Evolutionary conservation across 2,329 filamentous ascomycete species (phyloP).

Genomic region (Tolypocladium capitatum): DNA sequence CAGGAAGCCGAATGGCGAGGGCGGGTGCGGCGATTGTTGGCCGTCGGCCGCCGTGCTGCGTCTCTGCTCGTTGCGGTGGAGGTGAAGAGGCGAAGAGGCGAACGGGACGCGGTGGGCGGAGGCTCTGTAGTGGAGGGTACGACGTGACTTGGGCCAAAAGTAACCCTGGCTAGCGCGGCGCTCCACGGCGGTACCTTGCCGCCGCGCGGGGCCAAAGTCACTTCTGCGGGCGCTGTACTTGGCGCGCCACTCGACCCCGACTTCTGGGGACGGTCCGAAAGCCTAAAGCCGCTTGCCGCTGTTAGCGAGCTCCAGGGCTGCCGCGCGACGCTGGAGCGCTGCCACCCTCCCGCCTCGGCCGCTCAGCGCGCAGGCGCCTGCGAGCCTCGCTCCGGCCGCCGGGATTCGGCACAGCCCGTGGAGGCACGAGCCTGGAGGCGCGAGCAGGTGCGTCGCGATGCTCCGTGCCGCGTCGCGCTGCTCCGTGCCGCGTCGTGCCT

Average conservation of each 20-base stretch:
- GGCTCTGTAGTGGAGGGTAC: neutral
- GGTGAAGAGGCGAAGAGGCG: neutral
- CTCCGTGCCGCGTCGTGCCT: too few species aligned
- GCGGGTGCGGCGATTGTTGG: neutral
- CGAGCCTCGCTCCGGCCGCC: too few species aligned
- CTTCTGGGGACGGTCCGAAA: neutral
- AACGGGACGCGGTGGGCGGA: neutral
- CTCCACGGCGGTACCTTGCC: neutral
- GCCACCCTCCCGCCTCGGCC: too few species aligned
- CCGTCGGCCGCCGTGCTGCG: neutral
- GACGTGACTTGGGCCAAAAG: neutral
- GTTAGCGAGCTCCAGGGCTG: neutral
- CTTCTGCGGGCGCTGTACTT: neutral
- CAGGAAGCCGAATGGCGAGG: neutral
- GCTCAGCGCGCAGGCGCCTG: too few species aligned
- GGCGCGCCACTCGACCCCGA: neutral
- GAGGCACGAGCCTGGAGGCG: too few species aligned
- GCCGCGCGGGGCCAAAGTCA: neutral
- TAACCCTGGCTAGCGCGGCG: neutral
- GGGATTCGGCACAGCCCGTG: too few species aligned
- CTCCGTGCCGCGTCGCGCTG: too few species aligned
- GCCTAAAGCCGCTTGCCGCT: neutral
- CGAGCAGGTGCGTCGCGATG: too few species aligned
- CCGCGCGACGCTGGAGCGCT: too few species aligned
- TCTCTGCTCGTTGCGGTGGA: neutral